Evolutionary conservation across 352 stramenopile species (phyloP), one percentile per base, ranked within the genome.

Genomic region (Phytophthora hibernalis): DNA sequence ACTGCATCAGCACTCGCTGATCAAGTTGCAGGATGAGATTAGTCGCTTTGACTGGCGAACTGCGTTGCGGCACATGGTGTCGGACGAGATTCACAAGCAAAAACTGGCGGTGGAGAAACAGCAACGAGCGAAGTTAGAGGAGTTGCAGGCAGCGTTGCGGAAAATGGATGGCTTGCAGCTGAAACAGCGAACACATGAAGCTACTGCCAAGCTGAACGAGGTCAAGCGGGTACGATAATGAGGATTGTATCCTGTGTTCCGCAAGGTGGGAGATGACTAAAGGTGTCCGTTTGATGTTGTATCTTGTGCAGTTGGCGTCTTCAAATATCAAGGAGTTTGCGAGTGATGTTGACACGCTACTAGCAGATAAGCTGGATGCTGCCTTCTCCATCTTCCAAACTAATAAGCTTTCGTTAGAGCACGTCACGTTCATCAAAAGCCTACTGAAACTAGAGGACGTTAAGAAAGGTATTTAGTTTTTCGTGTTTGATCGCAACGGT

Each of bases 1-100:
- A 15, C 66, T 94, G 35, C 87, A 93, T 43, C 83, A 92, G 57
- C 81, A 93, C 62, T 92, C 82, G 44, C 71, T 96, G 28, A 38
- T 85, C 8, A 68, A 78, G 21, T 58, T 96, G 35, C 85, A 92
- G 52, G 67, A 82, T 18, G 77, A 94, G 56, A 82, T 96, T 28
- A 72, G 66, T 3, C 56, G 51, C 38, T 95, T 95, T 51, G 76
- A 92, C 68, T 95, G 85, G 87, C 68, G 82, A 33, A 55, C 72
- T 4, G 71, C 70, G 30, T 69, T 92, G 47, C 80, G 82, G 31
- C 30, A 74, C 24, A 80, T 92, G 65, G 71, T 92, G 35, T 49
- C 77, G 13, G 80, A 93, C 11, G 78, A 89, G 55, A 70, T 93
- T 2, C 68, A 63, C 5, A 82, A 91, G 45, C 83, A 91, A 15